Base-by-base conservation (phyloP, 495 filamentous ascomycete species). In the Penicillium roqueforti region DNA sequence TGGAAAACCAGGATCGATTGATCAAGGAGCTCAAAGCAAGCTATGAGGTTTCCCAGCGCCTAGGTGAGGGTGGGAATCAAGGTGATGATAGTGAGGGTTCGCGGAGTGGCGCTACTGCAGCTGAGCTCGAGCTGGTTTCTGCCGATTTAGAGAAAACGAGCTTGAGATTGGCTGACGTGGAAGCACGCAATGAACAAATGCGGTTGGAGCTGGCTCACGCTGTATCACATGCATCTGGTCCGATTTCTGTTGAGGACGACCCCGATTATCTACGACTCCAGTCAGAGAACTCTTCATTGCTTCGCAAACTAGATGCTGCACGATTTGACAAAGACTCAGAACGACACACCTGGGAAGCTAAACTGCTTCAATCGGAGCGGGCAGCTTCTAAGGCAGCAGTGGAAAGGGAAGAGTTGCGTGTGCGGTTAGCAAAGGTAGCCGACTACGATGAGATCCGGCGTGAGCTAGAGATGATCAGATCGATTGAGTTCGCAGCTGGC, bases 401-500 rank as follows among this genome's bases (percentile, higher is more conserved):
- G 2, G 92, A 97, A 70, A 82, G 87, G 50, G 88, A 93, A 52
- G 72, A 75, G 38, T 74, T 97, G 38, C 87, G 85, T 61, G 76
- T 78, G 23, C 95, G 91, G 67, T 80, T 97, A 18, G 84, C 89
- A 47, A 92, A 88, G 62, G 92, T 90, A 83, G 81, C 85, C 58
- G 95, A 99, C 67, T 99, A 99, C 62, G 90, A 96, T 32, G 91
- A 97, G 55, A 86, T 98, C 41, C 95, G 93, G 65, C 86, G 91
- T 51, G 95, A 98, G 69, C 79, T 98, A 22, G 93, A 97, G 59
- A 91, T 98, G 42, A 81, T 98, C 59, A 96, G 86, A 84, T 93
- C 92, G 58, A 96, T 98, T 56, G 93, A 98, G 66, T 96, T 98
- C 62, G 84, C 31, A 34, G 31, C 92, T 0, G 88, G 89, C 0